These are phyloP conservation scores for Quercus lobata DNA, from an alignment of 331 rosid species.

Conservation along the genomic window DNA sequence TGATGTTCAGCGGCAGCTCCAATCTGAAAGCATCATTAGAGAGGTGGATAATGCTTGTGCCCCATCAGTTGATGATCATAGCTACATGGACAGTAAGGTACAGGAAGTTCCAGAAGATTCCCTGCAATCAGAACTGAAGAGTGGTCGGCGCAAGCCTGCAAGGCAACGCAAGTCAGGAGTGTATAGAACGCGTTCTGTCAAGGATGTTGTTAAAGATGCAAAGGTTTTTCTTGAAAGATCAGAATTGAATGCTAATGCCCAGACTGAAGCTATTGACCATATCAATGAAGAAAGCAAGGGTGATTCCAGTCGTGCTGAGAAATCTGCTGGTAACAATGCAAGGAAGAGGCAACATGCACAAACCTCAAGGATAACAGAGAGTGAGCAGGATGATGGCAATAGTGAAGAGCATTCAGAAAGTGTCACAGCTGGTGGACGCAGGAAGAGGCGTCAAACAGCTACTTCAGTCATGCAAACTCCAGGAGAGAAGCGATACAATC, in stretches of 20 bases:
- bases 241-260: constrained; percentile 30
- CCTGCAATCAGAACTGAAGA: constrained; percentile 60
- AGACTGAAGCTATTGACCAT: constrained; percentile 28
- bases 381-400: constrained; percentile 57
- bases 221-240: constrained; percentile 52
- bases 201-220: constrained; percentile 77
- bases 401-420: constrained; percentile 74
- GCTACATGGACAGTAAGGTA: constrained; percentile 48
- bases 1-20: constrained; percentile 23
- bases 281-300: constrained; percentile 44
- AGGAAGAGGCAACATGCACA: constrained; percentile 54
- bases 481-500: constrained; percentile 71
- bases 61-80: constrained; percentile 44
- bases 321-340: constrained; percentile 29
- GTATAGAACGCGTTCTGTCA: constrained; percentile 63
- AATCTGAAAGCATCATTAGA: constrained; percentile 28
- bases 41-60: constrained; percentile 36
- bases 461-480: constrained; percentile 42
- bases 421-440: constrained; percentile 56
- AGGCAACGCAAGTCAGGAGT: constrained; percentile 51
- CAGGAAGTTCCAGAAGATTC: constrained; percentile 65
- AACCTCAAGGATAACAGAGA: constrained; percentile 44
- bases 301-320: constrained; percentile 39
- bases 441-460: constrained; percentile 57
- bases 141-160: constrained; percentile 29